Percentiles rank a stretch among this genome's conserved stretches.
Conservation (phyloP, 768 basidiomycete genomes). For the Rickenella mellea region DNA sequence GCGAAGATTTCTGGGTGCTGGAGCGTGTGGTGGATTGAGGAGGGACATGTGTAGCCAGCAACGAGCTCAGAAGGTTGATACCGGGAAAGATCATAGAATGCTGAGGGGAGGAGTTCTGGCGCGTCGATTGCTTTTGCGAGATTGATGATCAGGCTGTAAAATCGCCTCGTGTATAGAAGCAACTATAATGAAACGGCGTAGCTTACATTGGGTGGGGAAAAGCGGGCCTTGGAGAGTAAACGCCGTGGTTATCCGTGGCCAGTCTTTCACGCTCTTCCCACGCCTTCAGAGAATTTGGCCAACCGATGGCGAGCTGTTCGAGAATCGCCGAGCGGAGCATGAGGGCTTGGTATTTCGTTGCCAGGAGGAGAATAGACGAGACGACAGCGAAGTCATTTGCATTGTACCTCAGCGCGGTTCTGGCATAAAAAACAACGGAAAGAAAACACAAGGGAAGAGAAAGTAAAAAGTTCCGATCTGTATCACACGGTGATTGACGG, state of each 20-base stretch:
- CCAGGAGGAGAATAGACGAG: conserved; percentile 49
- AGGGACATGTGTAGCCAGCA: conserved; percentile 35
- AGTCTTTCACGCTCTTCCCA: conserved; percentile 66
- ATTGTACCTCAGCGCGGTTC: conserved; percentile 39
- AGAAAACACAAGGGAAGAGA: neutral
- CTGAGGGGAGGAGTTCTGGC: conserved; percentile 55
- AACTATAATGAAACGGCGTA: neutral
- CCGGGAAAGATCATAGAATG: conserved; percentile 75
- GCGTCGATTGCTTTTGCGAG: conserved; percentile 50
- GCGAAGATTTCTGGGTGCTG: conserved; percentile 46
- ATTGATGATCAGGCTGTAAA: conserved; percentile 51
- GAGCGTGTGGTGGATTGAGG: conserved; percentile 28
- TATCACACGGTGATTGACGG: neutral
- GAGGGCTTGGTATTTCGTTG: conserved; percentile 54
- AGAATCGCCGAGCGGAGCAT: conserved; percentile 50
- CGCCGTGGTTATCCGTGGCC: conserved; percentile 36
- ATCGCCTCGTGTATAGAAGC: neutral
- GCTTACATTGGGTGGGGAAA: conserved; percentile 65
- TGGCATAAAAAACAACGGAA: conserved; percentile 15
- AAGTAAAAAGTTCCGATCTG: no score
- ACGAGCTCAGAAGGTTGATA: conserved; percentile 52
- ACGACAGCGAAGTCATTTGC: conserved; percentile 40
- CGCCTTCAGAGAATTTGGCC: conserved; percentile 51
- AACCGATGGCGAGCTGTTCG: conserved; percentile 37
- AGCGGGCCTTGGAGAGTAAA: conserved; percentile 43